Base-by-base conservation (phyloP, 2,329 filamentous ascomycete genomes). In the Leptosphaerulina australis region DNA sequence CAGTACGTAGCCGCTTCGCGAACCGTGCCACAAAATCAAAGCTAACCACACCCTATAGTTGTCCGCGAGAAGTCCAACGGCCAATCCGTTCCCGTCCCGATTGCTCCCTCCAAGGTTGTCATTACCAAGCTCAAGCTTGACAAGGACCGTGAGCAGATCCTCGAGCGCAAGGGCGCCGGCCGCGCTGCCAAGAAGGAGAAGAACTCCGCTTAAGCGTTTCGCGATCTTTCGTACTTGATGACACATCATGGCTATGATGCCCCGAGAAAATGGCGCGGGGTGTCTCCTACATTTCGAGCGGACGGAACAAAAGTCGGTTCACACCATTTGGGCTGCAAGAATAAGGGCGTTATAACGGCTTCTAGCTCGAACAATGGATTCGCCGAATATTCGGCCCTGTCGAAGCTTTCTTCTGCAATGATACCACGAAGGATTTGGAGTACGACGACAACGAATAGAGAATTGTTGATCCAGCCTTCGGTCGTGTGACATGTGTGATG, bases 51-150 rank as follows among this genome's bases (percentile, higher is more conserved):
- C 4, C 3, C 31, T 34, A 49, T 56, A 72, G 88, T 99, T 77
- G 87, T 87, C 79, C 91, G 92, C 76, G 94, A 99, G 80, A 99
- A 99, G 88, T 88, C 86, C 78, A 94, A 91, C 78, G 93, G 94
- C 81, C 92, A 97, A 84, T 89, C 86, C 76, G 92, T 97, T 50
- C 93, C 93, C 62, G 84, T 97, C 75, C 91, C 91, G 78, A 87
- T 99, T 80, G 89, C 93, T 81, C 88, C 94, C 73, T 95, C 89
- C 81, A 97, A 97, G 81, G 91, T 96, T 69, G 88, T 96, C 82
- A 89, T 99, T 83, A 96, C 88, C 82, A 97, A 97, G 87, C 86
- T 97, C 79, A 96, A 97, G 89, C 84, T 97, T 73, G 90, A 94
- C 85, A 93, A 94, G 87, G 90, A 95, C 81, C 88, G 90, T 69